Evolutionary conservation across 371 early-diverging fungal species (phyloP).

Genomic region (Syncephalis plumigaleata): DNA sequence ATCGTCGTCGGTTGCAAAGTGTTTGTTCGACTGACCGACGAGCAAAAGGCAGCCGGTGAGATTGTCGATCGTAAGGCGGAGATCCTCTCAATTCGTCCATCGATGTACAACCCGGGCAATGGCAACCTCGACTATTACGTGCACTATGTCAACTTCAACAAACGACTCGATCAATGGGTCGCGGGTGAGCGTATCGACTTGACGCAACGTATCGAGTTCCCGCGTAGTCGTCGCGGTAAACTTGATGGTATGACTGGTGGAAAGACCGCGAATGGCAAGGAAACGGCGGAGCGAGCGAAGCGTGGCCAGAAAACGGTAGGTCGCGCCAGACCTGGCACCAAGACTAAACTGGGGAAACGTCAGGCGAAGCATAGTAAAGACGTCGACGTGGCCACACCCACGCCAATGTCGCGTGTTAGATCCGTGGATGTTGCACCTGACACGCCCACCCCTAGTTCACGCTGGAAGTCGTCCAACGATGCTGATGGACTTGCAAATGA

Average conservation of each 20-base stretch:
- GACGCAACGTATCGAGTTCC: constrained; percentile 51
- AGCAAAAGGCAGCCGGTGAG: constrained; percentile 11
- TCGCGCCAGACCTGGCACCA: constrained; percentile 9
- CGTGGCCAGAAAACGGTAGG: constrained; percentile 10
- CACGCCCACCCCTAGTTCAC: neutral
- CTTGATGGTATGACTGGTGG: neutral
- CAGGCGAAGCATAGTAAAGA: constrained; percentile 3
- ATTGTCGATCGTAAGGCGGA: constrained; percentile 72
- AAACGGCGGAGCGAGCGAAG: constrained; percentile 17
- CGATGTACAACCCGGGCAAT: constrained; percentile 9
- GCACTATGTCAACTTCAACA: constrained; percentile 97
- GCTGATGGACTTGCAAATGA: neutral
- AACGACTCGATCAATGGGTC: constrained; percentile 99
- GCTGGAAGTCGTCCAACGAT: no score
- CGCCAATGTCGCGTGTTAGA: no score
- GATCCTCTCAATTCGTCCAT: constrained; percentile 66
- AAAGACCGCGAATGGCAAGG: constrained; percentile 16
- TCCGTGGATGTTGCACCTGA: constrained; percentile 6
- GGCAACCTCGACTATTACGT: constrained; percentile 79
- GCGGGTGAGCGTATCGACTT: constrained; percentile 49
- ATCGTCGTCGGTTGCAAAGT: constrained; percentile 12
- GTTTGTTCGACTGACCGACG: constrained; percentile 4
- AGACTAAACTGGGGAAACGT: constrained; percentile 6
- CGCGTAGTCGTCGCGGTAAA: constrained; percentile 16
- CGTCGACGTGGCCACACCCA: constrained; percentile 5